Evolutionary conservation across 176 grass and related monocot species (phyloP).

Genomic region (Carex parvula): DNA sequence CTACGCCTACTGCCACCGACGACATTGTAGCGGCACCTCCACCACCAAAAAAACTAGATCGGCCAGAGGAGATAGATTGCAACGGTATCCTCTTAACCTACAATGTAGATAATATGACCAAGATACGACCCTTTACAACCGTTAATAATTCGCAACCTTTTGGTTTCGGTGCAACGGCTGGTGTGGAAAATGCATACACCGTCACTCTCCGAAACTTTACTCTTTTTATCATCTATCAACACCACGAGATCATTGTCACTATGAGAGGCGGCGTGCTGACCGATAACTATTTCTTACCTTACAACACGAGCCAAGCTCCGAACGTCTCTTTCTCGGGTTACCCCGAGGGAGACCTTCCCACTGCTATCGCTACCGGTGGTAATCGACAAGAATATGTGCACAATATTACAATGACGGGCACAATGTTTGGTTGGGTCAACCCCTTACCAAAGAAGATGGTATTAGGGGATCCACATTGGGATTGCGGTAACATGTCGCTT

Average conservation of each 20-base stretch:
- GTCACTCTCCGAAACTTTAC: slow-evolving; percentile 42
- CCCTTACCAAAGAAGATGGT: slow-evolving; percentile 46
- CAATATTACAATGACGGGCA: slow-evolving; percentile 45
- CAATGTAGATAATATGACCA: slow-evolving; percentile 31
- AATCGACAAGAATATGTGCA: slow-evolving; percentile 34
- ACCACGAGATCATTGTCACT: slow-evolving; percentile 55
- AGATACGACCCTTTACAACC: slow-evolving; percentile 56
- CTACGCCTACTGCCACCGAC: neutral
- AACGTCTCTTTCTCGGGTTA: slow-evolving; percentile 47
- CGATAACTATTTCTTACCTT: slow-evolving; percentile 40
- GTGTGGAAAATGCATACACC: slow-evolving; percentile 48
- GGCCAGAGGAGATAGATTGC: slow-evolving; percentile 38
- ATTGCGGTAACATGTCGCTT: slow-evolving; percentile 22
- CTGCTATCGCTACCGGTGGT: slow-evolving; percentile 63
- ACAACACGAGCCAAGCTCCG: slow-evolving; percentile 34
- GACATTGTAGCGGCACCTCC: neutral
- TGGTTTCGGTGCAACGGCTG: slow-evolving; percentile 52
- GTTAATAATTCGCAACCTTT: slow-evolving; percentile 38
- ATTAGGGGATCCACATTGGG: slow-evolving; percentile 50
- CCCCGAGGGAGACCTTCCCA: slow-evolving; percentile 56
- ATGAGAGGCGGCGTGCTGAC: slow-evolving; percentile 50
- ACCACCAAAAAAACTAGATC: neutral
- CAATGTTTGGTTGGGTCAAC: slow-evolving; percentile 39
- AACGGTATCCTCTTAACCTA: slow-evolving; percentile 72
- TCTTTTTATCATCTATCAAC: slow-evolving; percentile 38